These are phyloP conservation scores for Ceratocystis destructans DNA, from an alignment of 2,329 filamentous ascomycete species.

Conservation along the genomic window DNA sequence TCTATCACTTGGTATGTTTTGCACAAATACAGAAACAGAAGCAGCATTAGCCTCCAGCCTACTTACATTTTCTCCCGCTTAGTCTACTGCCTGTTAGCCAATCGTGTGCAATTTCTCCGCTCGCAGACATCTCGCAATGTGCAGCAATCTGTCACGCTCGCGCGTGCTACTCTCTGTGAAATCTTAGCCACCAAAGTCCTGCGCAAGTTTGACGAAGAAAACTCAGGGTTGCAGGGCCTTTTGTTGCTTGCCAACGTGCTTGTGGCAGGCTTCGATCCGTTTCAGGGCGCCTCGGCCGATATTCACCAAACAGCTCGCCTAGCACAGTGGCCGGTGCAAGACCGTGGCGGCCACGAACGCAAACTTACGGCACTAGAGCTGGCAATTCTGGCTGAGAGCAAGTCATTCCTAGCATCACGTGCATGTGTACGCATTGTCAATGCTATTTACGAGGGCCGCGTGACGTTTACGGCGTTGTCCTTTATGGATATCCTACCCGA, in stretches of 20 bases:
- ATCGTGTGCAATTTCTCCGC: conserved; percentile 54
- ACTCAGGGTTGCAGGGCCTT: conserved; percentile 47
- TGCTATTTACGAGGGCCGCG: conserved; percentile 52
- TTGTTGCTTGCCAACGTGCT: conserved; percentile 49
- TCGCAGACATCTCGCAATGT: conserved; percentile 48
- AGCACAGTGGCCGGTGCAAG: conserved; percentile 28
- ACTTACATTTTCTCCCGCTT: conserved; percentile 1
- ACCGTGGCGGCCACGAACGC: conserved; percentile 31
- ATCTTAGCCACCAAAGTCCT: conserved; percentile 53
- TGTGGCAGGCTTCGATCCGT: conserved; percentile 18
- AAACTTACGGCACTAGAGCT: conserved; percentile 58
- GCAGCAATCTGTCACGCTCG: conserved; percentile 55
- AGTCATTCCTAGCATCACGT: conserved; percentile 49
- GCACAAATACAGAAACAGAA: not conserved
- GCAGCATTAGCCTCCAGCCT: not conserved
- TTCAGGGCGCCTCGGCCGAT: conserved; percentile 16
- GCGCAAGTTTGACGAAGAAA: conserved; percentile 54
- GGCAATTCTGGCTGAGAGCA: conserved; percentile 58
- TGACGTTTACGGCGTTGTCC: conserved; percentile 56
- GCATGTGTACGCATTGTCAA: conserved; percentile 58
- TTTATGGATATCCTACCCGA: conserved; percentile 63
- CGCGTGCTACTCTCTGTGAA: conserved; percentile 55
- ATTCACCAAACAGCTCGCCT: conserved; percentile 37
- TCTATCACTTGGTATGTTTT: conserved; percentile 39
- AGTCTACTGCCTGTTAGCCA: conserved; percentile 61